phyloP scores from a whole-genome alignment of 805 yeast genomes.

The Monosporozyma solicola region DNA sequence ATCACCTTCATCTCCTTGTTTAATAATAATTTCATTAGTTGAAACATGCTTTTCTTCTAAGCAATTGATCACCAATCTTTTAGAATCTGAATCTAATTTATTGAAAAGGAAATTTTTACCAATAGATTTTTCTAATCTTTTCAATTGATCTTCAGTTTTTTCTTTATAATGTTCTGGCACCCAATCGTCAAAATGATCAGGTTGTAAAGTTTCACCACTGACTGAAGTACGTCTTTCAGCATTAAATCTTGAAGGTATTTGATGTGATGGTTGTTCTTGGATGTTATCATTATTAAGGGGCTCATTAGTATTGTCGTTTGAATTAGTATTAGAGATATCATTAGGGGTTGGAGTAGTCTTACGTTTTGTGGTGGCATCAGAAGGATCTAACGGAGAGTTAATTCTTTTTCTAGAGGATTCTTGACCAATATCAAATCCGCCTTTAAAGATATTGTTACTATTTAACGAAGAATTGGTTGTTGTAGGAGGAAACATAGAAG shows the following conservation, averaged over 20 bases:
- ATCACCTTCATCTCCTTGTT: constrained; percentile 23
- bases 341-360: not conserved
- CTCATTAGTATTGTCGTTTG: not conserved
- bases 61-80: constrained; percentile 74
- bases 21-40: constrained; percentile 42
- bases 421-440: constrained; percentile 2
- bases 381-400: constrained; percentile 4
- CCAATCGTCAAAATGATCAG: constrained; percentile 67
- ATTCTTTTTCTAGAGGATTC: constrained; percentile 1
- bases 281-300: not conserved
- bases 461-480: not conserved
- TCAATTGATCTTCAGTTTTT: constrained; percentile 52
- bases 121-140: constrained; percentile 60
- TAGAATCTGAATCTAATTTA: constrained; percentile 69
- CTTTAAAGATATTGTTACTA: constrained; percentile 1
- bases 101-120: constrained; percentile 77
- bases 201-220: constrained; percentile 79
- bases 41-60: constrained; percentile 60
- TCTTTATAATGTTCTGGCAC: constrained; percentile 53
- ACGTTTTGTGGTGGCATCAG: not conserved
- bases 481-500: not conserved
- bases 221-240: constrained; percentile 85
- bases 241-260: constrained; percentile 41
- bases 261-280: not conserved
- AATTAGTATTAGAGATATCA: not conserved